Percentiles rank a stretch among this genome's conserved stretches.
Conservation (phyloP, 2,329 filamentous ascomycete genomes). For the Fusarium veterinarium region DNA sequence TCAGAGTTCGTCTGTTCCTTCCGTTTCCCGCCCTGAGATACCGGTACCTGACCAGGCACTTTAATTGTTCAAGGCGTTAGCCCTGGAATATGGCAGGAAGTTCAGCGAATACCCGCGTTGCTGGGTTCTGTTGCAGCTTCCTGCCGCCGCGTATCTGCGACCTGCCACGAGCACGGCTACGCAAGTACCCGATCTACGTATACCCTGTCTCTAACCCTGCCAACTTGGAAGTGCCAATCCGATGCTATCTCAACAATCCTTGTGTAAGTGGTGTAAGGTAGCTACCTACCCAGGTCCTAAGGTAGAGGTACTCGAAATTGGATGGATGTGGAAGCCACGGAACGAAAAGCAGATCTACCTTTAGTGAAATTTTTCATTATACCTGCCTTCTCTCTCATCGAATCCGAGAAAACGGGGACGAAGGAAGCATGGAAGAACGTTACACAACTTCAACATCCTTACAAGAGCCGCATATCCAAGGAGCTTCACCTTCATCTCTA, state of each 20-base stretch:
- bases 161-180: conserved; percentile 16
- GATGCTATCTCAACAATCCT: conserved; percentile 8
- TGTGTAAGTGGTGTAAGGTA: conserved; percentile 10
- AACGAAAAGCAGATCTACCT: conserved; percentile 1
- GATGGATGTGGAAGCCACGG: neutral
- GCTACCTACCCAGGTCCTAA: conserved; percentile 2
- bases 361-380: neutral
- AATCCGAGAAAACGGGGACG: neutral
- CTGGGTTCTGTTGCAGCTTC: conserved; percentile 2
- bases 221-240: neutral
- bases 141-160: conserved; percentile 26
- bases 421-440: neutral
- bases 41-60: neutral
- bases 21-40: neutral
- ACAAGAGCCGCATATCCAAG: conserved; percentile 8
- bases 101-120: conserved; percentile 16
- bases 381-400: neutral
- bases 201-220: neutral
- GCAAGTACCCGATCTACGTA: conserved; percentile 24
- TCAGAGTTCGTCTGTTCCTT: conserved; percentile 3
- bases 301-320: neutral
- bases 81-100: neutral
- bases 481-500: conserved; percentile 1
- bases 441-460: neutral
- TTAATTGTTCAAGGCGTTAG: neutral